A percentile compares a stretch with the other conserved stretches of the same genome.
These are phyloP conservation scores for Meira nashicola DNA, from an alignment of 1,284 basidiomycete genomes.

Conservation along the genomic window DNA sequence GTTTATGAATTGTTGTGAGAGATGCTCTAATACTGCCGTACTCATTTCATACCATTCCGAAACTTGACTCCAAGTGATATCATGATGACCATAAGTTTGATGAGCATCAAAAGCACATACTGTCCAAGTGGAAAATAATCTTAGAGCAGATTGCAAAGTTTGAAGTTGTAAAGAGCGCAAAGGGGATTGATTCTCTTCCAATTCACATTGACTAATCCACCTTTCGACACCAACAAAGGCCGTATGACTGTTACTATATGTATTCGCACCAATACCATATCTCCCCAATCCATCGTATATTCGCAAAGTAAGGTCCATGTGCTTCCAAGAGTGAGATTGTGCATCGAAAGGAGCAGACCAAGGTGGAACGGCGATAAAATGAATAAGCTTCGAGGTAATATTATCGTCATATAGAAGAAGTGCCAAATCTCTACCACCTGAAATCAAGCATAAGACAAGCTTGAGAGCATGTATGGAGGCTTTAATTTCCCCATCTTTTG, in stretches of 20 bases:
- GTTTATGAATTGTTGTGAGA: no score
- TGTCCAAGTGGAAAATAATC: slow-evolving; percentile 68
- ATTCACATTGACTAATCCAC: neutral
- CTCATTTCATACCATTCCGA: slow-evolving; percentile 61
- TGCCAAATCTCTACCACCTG: slow-evolving; percentile 67
- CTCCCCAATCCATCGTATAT: slow-evolving; percentile 66
- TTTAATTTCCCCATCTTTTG: neutral
- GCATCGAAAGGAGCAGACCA: slow-evolving; percentile 53
- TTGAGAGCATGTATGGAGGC: slow-evolving; percentile 54
- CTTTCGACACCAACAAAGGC: slow-evolving; percentile 9
- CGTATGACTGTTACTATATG: slow-evolving; percentile 55
- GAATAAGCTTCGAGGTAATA: slow-evolving; percentile 65
- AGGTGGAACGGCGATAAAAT: slow-evolving; percentile 67
- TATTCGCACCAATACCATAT: slow-evolving; percentile 71
- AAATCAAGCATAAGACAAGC: slow-evolving; percentile 63
- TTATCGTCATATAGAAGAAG: slow-evolving; percentile 58
- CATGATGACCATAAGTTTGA: slow-evolving; percentile 74
- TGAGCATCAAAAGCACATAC: slow-evolving; percentile 83
- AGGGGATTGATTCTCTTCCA: neutral
- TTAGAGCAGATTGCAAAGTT: slow-evolving; percentile 33
- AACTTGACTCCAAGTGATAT: slow-evolving; percentile 83
- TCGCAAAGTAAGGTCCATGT: slow-evolving; percentile 61
- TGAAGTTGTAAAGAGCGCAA: neutral
- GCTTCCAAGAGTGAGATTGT: slow-evolving; percentile 56
- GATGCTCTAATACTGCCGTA: no score